Conservation (phyloP, 306 rosid genomes). For the Lagenaria siceraria region DNA sequence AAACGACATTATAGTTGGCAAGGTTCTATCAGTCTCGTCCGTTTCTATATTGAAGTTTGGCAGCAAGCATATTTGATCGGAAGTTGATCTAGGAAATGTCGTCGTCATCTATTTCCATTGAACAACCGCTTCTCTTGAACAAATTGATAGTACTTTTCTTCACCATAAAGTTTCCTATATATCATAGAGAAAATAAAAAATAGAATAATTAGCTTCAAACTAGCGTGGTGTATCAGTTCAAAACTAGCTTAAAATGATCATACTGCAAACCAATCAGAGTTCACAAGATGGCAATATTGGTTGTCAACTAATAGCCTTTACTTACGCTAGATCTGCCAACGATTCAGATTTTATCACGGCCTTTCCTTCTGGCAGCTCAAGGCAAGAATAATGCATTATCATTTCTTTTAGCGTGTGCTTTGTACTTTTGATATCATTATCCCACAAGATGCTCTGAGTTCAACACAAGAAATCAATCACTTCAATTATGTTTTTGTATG, state of each 20-base stretch:
- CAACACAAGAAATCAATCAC: constrained; percentile 5
- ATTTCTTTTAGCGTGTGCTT: constrained; percentile 74
- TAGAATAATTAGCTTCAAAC: background rate
- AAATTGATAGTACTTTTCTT: background rate
- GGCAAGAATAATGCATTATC: constrained; percentile 57
- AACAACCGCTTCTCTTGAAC: background rate
- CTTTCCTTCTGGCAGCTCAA: constrained; percentile 74
- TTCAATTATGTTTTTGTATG: background rate
- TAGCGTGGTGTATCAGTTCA: background rate
- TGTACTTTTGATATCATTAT: constrained; percentile 73
- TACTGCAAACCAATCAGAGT: background rate
- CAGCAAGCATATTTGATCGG: background rate
- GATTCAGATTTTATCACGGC: constrained; percentile 61
- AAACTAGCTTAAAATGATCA: background rate
- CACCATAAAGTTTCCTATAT: constrained; percentile 1
- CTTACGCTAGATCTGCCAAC: constrained; percentile 69
- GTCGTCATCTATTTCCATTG: background rate
- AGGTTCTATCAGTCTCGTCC: background rate
- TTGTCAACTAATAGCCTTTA: constrained; percentile 7
- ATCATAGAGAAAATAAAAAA: background rate
- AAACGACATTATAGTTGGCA: background rate
- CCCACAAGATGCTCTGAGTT: constrained; percentile 85
- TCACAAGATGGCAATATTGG: background rate
- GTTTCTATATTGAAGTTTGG: background rate
- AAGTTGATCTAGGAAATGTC: background rate